Percentiles rank a stretch among this genome's conserved stretches.
These are phyloP conservation scores for Zalaria obscura DNA, from an alignment of 2,329 filamentous ascomycete genomes.

Conservation along the genomic window DNA sequence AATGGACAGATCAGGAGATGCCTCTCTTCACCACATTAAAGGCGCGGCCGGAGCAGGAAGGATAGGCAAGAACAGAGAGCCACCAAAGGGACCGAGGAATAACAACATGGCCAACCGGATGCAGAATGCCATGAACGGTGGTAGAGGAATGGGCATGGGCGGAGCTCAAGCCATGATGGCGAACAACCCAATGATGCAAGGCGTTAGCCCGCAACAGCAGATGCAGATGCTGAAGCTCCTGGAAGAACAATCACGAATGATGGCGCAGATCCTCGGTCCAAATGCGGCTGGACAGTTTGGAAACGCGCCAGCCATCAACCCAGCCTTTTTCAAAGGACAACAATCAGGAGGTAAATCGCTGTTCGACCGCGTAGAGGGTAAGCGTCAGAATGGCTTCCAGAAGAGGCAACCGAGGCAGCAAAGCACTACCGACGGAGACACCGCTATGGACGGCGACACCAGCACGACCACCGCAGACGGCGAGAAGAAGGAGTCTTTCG, in stretches of 20 bases:
- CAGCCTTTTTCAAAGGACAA: slow-evolving; percentile 32
- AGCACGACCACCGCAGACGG: slow-evolving; percentile 43
- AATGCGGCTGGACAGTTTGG: slow-evolving; percentile 21
- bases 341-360: slow-evolving; percentile 40
- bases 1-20: slow-evolving; percentile 64
- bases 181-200: slow-evolving; percentile 28
- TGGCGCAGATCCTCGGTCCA: slow-evolving; percentile 48
- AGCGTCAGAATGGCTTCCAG: slow-evolving; percentile 41
- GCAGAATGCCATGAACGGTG: slow-evolving; percentile 19
- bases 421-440: slow-evolving; percentile 15
- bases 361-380: slow-evolving; percentile 54
- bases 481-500: slow-evolving; percentile 36
- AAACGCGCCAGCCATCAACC: slow-evolving; percentile 38
- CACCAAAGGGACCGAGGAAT: slow-evolving; percentile 51
- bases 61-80: slow-evolving; percentile 59
- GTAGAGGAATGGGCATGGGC: slow-evolving; percentile 6
- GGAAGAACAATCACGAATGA: slow-evolving; percentile 65
- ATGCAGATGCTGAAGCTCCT: slow-evolving; percentile 52
- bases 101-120: slow-evolving; percentile 35
- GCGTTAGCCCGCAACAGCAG: slow-evolving; percentile 50
- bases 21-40: slow-evolving; percentile 65
- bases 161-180: slow-evolving; percentile 24
- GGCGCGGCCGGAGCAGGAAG: slow-evolving; percentile 57
- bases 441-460: slow-evolving; percentile 16
- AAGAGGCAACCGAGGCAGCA: slow-evolving; percentile 18